These are phyloP conservation scores for Nemania sp. DNA, from an alignment of 2,329 filamentous ascomycete genomes.

Conservation along the genomic window DNA sequence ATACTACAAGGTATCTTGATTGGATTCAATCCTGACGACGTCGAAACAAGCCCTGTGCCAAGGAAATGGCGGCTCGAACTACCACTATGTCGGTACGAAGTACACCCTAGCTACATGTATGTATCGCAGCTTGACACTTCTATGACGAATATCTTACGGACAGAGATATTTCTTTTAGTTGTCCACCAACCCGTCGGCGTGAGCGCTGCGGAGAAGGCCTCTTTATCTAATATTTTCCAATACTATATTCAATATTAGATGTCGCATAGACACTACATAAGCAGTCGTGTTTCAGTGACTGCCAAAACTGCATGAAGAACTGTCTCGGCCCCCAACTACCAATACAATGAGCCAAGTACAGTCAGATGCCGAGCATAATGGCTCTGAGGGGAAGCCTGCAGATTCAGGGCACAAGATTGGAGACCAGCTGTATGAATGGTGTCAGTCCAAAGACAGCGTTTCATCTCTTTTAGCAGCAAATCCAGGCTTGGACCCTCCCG, in stretches of 20 bases:
- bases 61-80: conserved; percentile 8
- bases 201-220: neutral
- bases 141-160: neutral
- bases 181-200: neutral
- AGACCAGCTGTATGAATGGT: conserved; percentile 54
- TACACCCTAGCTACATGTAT: neutral
- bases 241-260: no score
- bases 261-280: neutral
- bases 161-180: neutral
- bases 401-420: conserved; percentile 42
- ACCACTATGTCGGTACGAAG: neutral
- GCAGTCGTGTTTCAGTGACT: neutral
- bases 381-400: conserved; percentile 6
- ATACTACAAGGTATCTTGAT: neutral
- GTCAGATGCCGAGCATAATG: neutral
- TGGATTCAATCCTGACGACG: conserved; percentile 7
- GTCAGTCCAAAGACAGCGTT: conserved; percentile 57
- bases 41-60: conserved; percentile 15
- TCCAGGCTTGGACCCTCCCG: conserved; percentile 54
- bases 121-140: neutral
- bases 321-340: neutral
- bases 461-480: conserved; percentile 59
- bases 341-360: neutral
- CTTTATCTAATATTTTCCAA: neutral
- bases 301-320: neutral